Evolutionary conservation across 2,329 filamentous ascomycete genomes (phyloP).

Genomic region (Stachybotrys echinatus): DNA sequence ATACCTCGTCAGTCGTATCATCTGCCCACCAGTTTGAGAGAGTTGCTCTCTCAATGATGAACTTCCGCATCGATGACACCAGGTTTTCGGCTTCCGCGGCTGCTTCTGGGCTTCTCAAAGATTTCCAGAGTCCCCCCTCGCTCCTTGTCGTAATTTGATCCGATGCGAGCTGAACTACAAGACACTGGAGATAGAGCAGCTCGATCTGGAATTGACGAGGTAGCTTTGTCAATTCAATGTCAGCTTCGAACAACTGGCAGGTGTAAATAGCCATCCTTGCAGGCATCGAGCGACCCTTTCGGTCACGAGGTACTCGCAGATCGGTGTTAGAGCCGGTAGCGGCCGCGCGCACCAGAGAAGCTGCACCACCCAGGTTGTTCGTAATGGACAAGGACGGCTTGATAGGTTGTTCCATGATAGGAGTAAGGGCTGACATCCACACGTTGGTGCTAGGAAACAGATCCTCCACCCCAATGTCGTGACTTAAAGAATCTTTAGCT

Average conservation of each 20-base stretch:
- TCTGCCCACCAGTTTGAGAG: conserved; percentile 32
- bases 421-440: conserved; percentile 61
- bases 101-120: conserved; percentile 27
- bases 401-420: conserved; percentile 45
- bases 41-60: conserved; percentile 27
- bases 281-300: conserved; percentile 64
- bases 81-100: conserved; percentile 37
- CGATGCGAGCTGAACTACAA: conserved; percentile 45
- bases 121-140: conserved; percentile 40
- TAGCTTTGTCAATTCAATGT: conserved; percentile 31
- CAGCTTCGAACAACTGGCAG: conserved; percentile 46
- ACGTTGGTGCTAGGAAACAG: conserved; percentile 58
- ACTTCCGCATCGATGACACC: conserved; percentile 31
- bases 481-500: conserved; percentile 24
- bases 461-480: conserved; percentile 26
- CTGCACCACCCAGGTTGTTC: conserved; percentile 64
- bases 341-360: conserved; percentile 51
- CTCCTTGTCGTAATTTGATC: conserved; percentile 48
- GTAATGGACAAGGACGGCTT: conserved; percentile 67
- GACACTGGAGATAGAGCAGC: conserved; percentile 43
- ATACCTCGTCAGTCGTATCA: conserved; percentile 23
- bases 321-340: conserved; percentile 7
- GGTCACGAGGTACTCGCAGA: conserved; percentile 43
- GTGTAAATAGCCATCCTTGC: conserved; percentile 72
- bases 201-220: conserved; percentile 40